These are phyloP conservation scores for Xenoacremonium recifei DNA, from an alignment of 2,329 filamentous ascomycete species.

Conservation along the genomic window DNA sequence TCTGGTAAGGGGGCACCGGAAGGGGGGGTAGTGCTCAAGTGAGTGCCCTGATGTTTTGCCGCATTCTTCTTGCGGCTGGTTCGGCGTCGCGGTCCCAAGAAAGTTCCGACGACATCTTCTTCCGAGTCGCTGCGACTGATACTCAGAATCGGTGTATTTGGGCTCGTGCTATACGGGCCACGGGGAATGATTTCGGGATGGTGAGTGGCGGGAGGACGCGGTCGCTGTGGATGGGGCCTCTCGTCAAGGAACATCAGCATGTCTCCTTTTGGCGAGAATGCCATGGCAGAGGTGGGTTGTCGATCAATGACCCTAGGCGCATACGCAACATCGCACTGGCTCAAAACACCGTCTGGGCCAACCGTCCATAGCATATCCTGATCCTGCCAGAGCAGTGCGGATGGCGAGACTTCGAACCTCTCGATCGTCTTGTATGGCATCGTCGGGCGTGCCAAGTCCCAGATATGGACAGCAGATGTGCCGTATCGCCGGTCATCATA, in stretches of 20 bases:
- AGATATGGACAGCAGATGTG: conserved; percentile 60
- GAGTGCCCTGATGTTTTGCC: conserved; percentile 41
- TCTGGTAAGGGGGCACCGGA: conserved; percentile 33
- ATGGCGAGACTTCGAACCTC: conserved; percentile 56
- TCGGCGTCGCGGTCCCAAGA: conserved; percentile 49
- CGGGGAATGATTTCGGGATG: conserved; percentile 35
- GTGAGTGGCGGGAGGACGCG: conserved; percentile 39
- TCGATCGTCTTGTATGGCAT: conserved; percentile 67
- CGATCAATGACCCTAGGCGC: conserved; percentile 63
- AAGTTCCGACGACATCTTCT: conserved; percentile 61
- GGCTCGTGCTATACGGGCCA: conserved; percentile 47
- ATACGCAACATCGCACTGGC: conserved; percentile 64
- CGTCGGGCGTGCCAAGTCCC: conserved; percentile 66
- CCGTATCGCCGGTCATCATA: conserved; percentile 61
- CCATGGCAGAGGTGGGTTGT: conserved; percentile 58
- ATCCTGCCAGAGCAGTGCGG: conserved; percentile 61
- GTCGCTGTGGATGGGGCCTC: conserved; percentile 42
- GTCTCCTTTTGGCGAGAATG: conserved; percentile 60
- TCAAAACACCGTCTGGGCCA: conserved; percentile 60
- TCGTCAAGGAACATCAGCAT: conserved; percentile 63
- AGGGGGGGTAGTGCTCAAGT: conserved; percentile 56
- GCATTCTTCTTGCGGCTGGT: conserved; percentile 38
- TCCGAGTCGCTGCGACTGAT: conserved; percentile 64
- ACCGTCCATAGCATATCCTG: conserved; percentile 66
- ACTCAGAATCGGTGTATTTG: conserved; percentile 49